Evolutionary conservation across 2,329 filamentous ascomycete species (phyloP).

Genomic region (Aspergillus calidoustus): DNA sequence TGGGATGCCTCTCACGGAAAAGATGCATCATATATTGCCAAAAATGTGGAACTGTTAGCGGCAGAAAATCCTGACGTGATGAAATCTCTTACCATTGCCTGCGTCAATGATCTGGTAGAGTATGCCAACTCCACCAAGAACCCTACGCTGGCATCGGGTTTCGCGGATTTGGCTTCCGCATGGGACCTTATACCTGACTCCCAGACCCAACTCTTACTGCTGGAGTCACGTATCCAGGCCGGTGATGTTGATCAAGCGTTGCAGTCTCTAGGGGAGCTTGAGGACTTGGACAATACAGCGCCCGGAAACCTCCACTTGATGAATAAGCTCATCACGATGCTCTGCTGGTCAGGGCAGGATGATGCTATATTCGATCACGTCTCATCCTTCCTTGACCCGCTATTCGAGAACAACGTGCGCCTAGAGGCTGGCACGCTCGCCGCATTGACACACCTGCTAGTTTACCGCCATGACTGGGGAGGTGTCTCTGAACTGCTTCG

Average conservation of each 20-base stretch:
- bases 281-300: constrained; percentile 57
- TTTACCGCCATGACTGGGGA: constrained; percentile 74
- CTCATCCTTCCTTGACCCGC: constrained; percentile 71
- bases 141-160: constrained; percentile 72
- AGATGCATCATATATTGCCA: constrained; percentile 71
- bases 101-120: constrained; percentile 76
- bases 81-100: constrained; percentile 66
- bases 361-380: constrained; percentile 72
- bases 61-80: constrained; percentile 49
- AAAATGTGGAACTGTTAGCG: constrained; percentile 73
- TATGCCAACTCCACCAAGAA: constrained; percentile 73
- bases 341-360: constrained; percentile 60
- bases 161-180: constrained; percentile 68
- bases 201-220: constrained; percentile 72
- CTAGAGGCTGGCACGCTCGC: constrained; percentile 77
- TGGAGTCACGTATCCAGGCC: constrained; percentile 75
- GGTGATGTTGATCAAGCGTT: constrained; percentile 68
- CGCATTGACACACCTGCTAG: constrained; percentile 72
- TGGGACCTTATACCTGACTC: constrained; percentile 70
- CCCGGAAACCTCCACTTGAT: constrained; percentile 66
- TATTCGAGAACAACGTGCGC: constrained; percentile 71
- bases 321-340: constrained; percentile 72
- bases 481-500: constrained; percentile 84
- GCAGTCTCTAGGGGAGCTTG: constrained; percentile 59
- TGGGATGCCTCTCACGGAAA: constrained; percentile 76